A percentile compares a stretch with the other conserved stretches of the same genome.
These are phyloP conservation scores for Quercus gilva DNA, from an alignment of 306 rosid species.

Conservation along the genomic window DNA sequence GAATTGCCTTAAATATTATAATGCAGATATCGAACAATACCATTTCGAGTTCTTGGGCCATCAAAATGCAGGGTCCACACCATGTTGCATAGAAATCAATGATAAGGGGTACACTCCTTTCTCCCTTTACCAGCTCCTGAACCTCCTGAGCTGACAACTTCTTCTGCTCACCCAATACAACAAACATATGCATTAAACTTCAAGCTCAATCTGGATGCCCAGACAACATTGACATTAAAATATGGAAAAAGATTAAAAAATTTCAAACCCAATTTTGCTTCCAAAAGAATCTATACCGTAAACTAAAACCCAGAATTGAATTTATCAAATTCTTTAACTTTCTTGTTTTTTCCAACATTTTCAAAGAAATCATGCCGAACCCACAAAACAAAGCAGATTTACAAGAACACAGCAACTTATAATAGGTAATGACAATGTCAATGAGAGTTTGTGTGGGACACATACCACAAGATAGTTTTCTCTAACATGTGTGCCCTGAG, in stretches of 20 bases:
- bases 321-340: not conserved
- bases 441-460: not conserved
- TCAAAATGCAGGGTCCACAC: slow-evolving; percentile 95
- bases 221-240: not conserved
- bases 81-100: slow-evolving; percentile 93
- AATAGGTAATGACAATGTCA: not conserved
- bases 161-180: slow-evolving; percentile 55
- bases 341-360: not conserved
- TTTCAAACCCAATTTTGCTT: not conserved
- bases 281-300: not conserved
- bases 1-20: not conserved
- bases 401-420: not conserved
- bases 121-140: slow-evolving; percentile 88
- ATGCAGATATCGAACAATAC: slow-evolving; percentile 37
- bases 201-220: slow-evolving; percentile 1
- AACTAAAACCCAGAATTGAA: not conserved
- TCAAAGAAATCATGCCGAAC: not conserved
- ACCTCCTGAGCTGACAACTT: slow-evolving; percentile 76
- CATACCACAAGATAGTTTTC: slow-evolving; percentile 90
- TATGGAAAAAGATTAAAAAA: not conserved
- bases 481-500: slow-evolving; percentile 58
- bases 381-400: not conserved
- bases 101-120: slow-evolving; percentile 76
- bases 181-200: slow-evolving; percentile 2
- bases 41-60: slow-evolving; percentile 99